These are phyloP conservation scores for Maudiozyma bulderi DNA, from an alignment of 805 yeast genomes.

Conservation along the genomic window DNA sequence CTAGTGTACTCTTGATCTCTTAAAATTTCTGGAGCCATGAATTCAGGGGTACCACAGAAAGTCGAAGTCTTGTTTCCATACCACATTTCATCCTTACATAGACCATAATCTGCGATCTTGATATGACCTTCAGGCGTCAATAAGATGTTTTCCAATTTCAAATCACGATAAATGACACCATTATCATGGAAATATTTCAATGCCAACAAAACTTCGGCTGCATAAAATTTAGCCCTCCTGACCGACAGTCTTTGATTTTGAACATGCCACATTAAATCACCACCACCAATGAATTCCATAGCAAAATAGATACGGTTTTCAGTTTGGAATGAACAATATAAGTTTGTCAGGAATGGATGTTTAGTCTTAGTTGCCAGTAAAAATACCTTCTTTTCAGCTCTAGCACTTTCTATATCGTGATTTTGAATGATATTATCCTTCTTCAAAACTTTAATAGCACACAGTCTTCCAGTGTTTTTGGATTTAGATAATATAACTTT, in stretches of 20 bases:
- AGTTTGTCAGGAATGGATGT: constrained; percentile 86
- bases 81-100: constrained; percentile 93
- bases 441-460: constrained; percentile 94
- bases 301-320: constrained; percentile 96
- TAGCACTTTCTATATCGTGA: constrained; percentile 91
- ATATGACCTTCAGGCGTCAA: constrained; percentile 87
- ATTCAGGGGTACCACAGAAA: constrained; percentile 98
- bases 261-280: constrained; percentile 99
- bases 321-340: constrained; percentile 94
- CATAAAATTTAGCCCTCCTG: constrained; percentile 90
- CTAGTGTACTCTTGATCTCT: constrained; percentile 88
- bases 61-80: constrained; percentile 78
- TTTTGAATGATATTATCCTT: constrained; percentile 92
- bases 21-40: constrained; percentile 97
- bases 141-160: constrained; percentile 89
- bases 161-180: constrained; percentile 92
- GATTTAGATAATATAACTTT: constrained; percentile 96
- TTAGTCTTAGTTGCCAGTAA: constrained; percentile 69
- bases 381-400: constrained; percentile 90
- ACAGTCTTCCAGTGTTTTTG: constrained; percentile 64
- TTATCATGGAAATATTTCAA: constrained; percentile 89
- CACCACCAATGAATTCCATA: constrained; percentile 96
- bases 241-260: constrained; percentile 85
- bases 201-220: constrained; percentile 90
- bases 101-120: constrained; percentile 93